Evolutionary conservation across 208 protist species (phyloP).

Genomic region (Trypanosoma congolense): DNA sequence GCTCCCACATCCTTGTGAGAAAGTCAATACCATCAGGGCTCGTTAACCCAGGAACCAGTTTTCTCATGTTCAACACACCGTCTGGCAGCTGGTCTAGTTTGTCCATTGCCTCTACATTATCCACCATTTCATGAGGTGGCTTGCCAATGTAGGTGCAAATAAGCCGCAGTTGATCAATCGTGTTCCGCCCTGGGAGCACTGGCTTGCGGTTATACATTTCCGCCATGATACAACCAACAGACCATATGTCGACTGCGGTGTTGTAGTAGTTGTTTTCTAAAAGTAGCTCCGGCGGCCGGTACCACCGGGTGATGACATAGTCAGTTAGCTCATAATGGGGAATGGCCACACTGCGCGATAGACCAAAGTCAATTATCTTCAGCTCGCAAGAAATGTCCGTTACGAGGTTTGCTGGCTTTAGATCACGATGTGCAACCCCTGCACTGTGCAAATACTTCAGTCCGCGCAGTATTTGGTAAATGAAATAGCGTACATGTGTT

Average conservation of each 20-base stretch:
- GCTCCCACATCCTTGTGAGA: constrained; percentile 67
- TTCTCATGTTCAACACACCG: constrained; percentile 52
- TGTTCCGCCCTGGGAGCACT: constrained; percentile 85
- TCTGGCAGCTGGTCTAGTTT: constrained; percentile 74
- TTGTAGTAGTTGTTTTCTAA: constrained; percentile 87
- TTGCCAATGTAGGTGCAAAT: constrained; percentile 92
- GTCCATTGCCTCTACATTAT: constrained; percentile 74
- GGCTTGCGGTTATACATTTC: constrained; percentile 94
- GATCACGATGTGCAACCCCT: constrained; percentile 86
- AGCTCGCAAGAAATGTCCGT: constrained; percentile 81
- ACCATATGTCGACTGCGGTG: constrained; percentile 89
- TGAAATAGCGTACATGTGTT: constrained; percentile 79
- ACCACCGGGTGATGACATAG: constrained; percentile 94
- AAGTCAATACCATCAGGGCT: constrained; percentile 76
- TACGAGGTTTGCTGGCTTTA: constrained; percentile 89
- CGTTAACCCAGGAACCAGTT: constrained; percentile 65
- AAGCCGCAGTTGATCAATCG: constrained; percentile 90
- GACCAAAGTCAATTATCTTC: constrained; percentile 91
- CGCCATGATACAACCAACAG: constrained; percentile 93
- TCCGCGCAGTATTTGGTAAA: constrained; percentile 87
- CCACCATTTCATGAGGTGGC: constrained; percentile 85
- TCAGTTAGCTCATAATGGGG: constrained; percentile 77
- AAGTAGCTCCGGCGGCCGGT: constrained; percentile 91
- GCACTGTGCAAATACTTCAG: constrained; percentile 88
- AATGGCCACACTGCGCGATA: constrained; percentile 81